Conservation (phyloP, 2,329 filamentous ascomycete species). For the Cordyceps tenuipes region DNA sequence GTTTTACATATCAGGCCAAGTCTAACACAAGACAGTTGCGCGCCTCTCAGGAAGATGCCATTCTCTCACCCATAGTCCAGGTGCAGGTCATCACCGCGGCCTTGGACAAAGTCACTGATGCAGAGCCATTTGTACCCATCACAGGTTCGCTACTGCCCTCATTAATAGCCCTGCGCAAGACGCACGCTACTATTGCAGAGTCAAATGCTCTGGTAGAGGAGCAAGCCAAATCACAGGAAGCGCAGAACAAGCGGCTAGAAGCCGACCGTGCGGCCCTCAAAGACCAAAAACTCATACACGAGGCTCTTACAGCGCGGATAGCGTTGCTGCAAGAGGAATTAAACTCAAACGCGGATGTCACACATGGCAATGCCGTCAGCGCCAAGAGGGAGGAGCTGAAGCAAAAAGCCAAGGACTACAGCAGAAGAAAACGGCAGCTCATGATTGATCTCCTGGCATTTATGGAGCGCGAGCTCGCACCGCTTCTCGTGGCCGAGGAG, state of each 20-base stretch:
- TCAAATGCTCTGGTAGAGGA: slow-evolving; percentile 50
- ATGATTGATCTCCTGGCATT: slow-evolving; percentile 60
- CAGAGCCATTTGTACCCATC: slow-evolving; percentile 57
- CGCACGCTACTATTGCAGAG: slow-evolving; percentile 55
- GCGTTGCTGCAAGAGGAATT: slow-evolving; percentile 49
- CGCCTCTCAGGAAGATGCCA: slow-evolving; percentile 10
- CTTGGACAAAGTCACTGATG: slow-evolving; percentile 54
- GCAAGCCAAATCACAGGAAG: slow-evolving; percentile 34
- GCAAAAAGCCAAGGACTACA: slow-evolving; percentile 50
- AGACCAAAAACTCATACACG: slow-evolving; percentile 48
- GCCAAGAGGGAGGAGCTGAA: slow-evolving; percentile 55
- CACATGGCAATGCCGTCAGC: slow-evolving; percentile 51
- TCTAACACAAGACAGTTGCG: not conserved
- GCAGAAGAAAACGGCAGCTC: slow-evolving; percentile 51
- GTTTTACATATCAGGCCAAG: not conserved
- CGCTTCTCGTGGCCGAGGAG: slow-evolving; percentile 75
- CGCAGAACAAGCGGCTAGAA: slow-evolving; percentile 40
- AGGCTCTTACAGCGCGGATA: slow-evolving; percentile 49
- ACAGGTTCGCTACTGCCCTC: slow-evolving; percentile 61
- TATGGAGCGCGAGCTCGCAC: slow-evolving; percentile 60
- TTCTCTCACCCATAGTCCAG: slow-evolving; percentile 24
- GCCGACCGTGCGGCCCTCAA: slow-evolving; percentile 40
- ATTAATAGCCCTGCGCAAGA: slow-evolving; percentile 61
- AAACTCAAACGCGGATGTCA: slow-evolving; percentile 47
- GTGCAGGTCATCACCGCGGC: slow-evolving; percentile 49